A percentile compares a stretch with the other conserved stretches of the same genome.
Conservation (phyloP, 2,329 filamentous ascomycete species). For the Xylariaceae sp. region DNA sequence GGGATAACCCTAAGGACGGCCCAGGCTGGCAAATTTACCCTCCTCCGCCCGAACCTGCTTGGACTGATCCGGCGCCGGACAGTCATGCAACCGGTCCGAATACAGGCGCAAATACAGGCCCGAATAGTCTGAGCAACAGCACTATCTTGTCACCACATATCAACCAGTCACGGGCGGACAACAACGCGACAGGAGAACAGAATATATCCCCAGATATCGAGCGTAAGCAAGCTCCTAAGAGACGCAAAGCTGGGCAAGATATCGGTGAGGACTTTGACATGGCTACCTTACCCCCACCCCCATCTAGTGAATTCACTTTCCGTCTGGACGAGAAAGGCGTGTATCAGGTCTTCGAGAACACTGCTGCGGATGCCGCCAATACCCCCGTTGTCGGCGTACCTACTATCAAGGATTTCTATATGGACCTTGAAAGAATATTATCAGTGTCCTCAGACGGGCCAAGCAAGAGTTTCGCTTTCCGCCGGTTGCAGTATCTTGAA, state of each 20-base stretch:
- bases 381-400: conserved; percentile 78
- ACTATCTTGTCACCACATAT: conserved; percentile 37
- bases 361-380: conserved; percentile 56
- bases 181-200: conserved; percentile 6
- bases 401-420: conserved; percentile 90
- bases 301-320: conserved; percentile 66
- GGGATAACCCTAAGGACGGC: conserved; percentile 85
- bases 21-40: conserved; percentile 85
- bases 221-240: conserved; percentile 50
- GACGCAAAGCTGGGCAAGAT: conserved; percentile 79
- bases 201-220: conserved; percentile 35
- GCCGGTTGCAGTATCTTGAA: conserved; percentile 89
- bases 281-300: conserved; percentile 72
- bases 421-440: conserved; percentile 83
- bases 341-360: conserved; percentile 83
- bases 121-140: conserved; percentile 47
- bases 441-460: conserved; percentile 92
- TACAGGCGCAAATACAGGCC: conserved; percentile 27
- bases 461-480: conserved; percentile 94
- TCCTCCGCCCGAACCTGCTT: conserved; percentile 83
- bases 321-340: conserved; percentile 79
- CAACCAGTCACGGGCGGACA: conserved; percentile 27
- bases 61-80: conserved; percentile 56
- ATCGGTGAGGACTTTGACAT: conserved; percentile 92
- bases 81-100: conserved; percentile 35